Base-by-base conservation (phyloP, 1,284 basidiomycete genomes). In the Prillingera fragicola region DNA sequence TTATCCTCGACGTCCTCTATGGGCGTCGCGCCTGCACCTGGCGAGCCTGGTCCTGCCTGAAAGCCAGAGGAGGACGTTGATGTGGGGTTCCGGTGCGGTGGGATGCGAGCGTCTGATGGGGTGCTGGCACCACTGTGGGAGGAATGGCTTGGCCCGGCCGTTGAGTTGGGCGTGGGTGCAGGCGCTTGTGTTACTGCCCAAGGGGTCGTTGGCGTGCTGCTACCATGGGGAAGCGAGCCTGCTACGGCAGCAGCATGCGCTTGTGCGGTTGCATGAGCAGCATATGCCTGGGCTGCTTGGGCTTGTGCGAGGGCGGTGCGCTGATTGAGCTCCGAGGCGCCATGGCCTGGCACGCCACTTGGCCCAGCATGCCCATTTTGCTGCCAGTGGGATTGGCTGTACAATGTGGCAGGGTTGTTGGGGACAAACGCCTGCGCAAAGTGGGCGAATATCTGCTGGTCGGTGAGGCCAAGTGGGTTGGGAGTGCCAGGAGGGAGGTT, bases 1-100 rank as follows among this genome's bases (percentile, higher is more conserved):
- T 63, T 63, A 28, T 63, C 59, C 41, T 63, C 60, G 2, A 34
- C 33, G 32, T 63, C 60, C 21, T 54, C 52, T 13, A 7, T 24
- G 10, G 34, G 13, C 15, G 34, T 15, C 22, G 13, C 23, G 22
- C 14, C n/a, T 4, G 17, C 18, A n/a, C n/a, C n/a, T 19, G 27
- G 15, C 5, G 27, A 9, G 8, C 13, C 22, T n/a, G 39, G 32
- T 3, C 21, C 17, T 3, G n/a, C n/a, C n/a, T n/a, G n/a, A n/a
- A n/a, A n/a, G n/a, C n/a, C n/a, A n/a, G n/a, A n/a, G n/a, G n/a
- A n/a, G n/a, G n/a, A n/a, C n/a, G n/a, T n/a, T n/a, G n/a, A n/a
- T n/a, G n/a, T n/a, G n/a, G n/a, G n/a, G n/a, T n/a, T n/a, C n/a
- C n/a, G n/a, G n/a, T n/a, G n/a, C n/a, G n/a, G n/a, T n/a, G n/a